Percentiles rank a stretch among this genome's conserved stretches.
Evolutionary conservation across 345 rosid species (phyloP).

Genomic region (Eucalyptus microcorys): DNA sequence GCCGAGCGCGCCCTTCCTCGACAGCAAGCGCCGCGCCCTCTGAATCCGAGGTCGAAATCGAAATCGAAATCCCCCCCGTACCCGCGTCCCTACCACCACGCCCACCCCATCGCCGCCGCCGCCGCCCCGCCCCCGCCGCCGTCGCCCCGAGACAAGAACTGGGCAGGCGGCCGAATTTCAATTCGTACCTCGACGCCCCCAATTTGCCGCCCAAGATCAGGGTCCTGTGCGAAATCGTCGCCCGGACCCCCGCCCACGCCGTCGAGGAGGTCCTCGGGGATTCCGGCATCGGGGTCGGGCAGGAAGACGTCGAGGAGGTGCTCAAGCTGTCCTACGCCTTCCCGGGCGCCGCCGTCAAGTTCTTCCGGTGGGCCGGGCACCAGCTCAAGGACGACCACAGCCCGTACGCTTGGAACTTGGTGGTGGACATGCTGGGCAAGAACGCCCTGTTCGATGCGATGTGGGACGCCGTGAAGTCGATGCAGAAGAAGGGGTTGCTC

Average conservation of each 20-base stretch:
- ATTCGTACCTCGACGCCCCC: conserved; percentile 22
- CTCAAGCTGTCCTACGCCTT: conserved; percentile 40
- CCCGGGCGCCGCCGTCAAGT: conserved; percentile 48
- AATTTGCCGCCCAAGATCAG: conserved; percentile 18
- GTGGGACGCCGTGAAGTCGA: conserved; percentile 64
- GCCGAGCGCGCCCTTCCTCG: neutral
- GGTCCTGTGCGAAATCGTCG: conserved; percentile 31
- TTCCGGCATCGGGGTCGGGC: conserved; percentile 25
- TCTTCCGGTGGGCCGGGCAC: conserved; percentile 54
- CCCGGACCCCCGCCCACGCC: conserved; percentile 27
- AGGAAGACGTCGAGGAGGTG: conserved; percentile 33
- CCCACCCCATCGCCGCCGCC: neutral
- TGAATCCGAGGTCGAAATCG: neutral
- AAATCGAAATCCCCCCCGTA: neutral
- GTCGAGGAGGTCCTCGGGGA: conserved; percentile 26
- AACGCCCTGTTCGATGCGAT: conserved; percentile 43
- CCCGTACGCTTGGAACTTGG: conserved; percentile 61
- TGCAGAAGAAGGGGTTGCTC: conserved; percentile 23
- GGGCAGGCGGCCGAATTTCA: conserved; percentile 9
- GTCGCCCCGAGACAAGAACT: neutral
- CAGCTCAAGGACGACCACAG: conserved; percentile 31
- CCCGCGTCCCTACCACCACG: neutral
- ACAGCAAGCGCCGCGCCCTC: neutral
- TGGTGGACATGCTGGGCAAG: conserved; percentile 56
- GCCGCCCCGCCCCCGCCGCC: too few relatives aligned